phyloP scores from a whole-genome alignment of 1,139 yeast species.

The Blastobotrys petasosporus region DNA sequence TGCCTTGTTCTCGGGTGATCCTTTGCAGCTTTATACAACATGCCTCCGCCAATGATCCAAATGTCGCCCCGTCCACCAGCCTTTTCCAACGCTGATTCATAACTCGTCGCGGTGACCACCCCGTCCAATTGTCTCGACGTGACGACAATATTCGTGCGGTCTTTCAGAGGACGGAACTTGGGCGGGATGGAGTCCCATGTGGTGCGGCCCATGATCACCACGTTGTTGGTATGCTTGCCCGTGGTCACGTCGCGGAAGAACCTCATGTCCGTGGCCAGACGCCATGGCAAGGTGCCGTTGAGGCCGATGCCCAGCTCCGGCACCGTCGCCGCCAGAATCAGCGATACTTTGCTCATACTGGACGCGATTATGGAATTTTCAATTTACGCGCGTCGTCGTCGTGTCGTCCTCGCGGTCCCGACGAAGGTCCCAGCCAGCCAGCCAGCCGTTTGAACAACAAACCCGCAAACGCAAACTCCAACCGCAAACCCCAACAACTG shows the following conservation, averaged over 20 bases:
- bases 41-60: slow-evolving; percentile 91
- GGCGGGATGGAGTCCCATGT: slow-evolving; percentile 94
- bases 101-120: slow-evolving; percentile 42
- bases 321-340: slow-evolving; percentile 75
- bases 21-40: slow-evolving; percentile 60
- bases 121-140: slow-evolving; percentile 43
- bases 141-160: slow-evolving; percentile 67
- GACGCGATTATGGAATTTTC: neutral
- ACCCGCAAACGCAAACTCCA: no score
- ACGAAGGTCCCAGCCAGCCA: no score
- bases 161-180: slow-evolving; percentile 75
- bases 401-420: no score
- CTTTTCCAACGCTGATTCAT: slow-evolving; percentile 41
- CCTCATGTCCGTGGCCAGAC: slow-evolving; percentile 73
- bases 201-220: slow-evolving; percentile 92
- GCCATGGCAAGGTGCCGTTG: slow-evolving; percentile 85
- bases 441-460: no score
- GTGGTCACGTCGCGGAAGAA: slow-evolving; percentile 75
- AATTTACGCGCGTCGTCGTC: no score
- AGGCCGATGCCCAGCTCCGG: slow-evolving; percentile 83
- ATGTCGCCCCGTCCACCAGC: slow-evolving; percentile 34
- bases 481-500: no score
- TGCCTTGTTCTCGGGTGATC: slow-evolving; percentile 44
- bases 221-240: slow-evolving; percentile 42
- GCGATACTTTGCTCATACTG: slow-evolving; percentile 19